Base-by-base conservation (phyloP, 768 basidiomycete genomes). In the Amanita fuliginea region DNA sequence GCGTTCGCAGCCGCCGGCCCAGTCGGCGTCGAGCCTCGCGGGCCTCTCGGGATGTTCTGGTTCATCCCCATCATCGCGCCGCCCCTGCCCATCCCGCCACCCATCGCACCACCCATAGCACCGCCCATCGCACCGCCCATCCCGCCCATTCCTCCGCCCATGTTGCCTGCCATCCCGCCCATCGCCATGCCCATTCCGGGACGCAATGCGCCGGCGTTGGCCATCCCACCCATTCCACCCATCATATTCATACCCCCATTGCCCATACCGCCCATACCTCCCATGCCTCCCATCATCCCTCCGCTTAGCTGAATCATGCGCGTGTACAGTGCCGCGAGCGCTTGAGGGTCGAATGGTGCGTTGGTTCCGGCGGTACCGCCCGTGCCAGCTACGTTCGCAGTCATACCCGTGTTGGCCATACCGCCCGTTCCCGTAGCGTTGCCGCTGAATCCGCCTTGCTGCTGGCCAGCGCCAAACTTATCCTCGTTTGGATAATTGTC, bases 261-360 rank as follows among this genome's bases (percentile, higher is more conserved):
- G 40, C n/a, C 40, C 49, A 51, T 51, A 6, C 59, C 66, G 37
- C 42, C 40, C 49, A 51, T 51, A 5, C 60, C 61, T n/a, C 58
- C 64, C 66, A 67, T 68, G 4, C 69, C 71, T 10, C 70, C 73
- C 71, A 76, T 75, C 78, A 82, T 81, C 61, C 72, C 48, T 14
- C 48, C 76, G 3, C 75, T 80, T 33, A 88, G 85, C 60, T 84
- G 81, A 74, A 90, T 85, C 95, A 98, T 97, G 54, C 91, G 85
- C 32, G 93, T 90, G 67, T 96, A 98, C 52, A 97, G 80, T 50
- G 85, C 79, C 0, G 91, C 91, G 61, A 98, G 82, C 1, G 89
- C 89, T 55, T 91, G 86, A 0, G 94, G 90, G 61, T 97, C 94
- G 61, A 97, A 95, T 1, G 86, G 76, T 3, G 80, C 74, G 55